phyloP scores from a whole-genome alignment of 768 basidiomycete genomes.

The Termitomyces sp. region DNA sequence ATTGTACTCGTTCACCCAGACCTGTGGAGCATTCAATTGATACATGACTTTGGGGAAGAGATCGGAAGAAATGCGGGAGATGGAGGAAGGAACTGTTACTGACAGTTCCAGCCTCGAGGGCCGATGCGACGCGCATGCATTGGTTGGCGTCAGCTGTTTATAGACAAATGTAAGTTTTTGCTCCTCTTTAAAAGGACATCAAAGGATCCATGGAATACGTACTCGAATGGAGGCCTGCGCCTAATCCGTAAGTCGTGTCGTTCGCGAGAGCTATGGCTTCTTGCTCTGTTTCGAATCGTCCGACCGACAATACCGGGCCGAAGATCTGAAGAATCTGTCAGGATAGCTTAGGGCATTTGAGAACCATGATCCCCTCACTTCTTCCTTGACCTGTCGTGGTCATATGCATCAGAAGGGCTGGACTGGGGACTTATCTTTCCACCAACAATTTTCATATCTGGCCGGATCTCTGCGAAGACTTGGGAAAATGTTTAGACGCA shows the following conservation, averaged over 20 bases:
- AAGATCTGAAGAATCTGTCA: slow-evolving; percentile 60
- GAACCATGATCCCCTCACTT: slow-evolving; percentile 34
- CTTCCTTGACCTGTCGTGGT: slow-evolving; percentile 57
- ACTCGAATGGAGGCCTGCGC: slow-evolving; percentile 89
- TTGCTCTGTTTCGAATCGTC: slow-evolving; percentile 80
- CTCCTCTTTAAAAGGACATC: not conserved
- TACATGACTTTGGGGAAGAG: not conserved
- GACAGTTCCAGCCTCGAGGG: slow-evolving; percentile 86
- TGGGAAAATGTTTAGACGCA: not conserved
- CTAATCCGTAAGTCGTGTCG: slow-evolving; percentile 85
- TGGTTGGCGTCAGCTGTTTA: slow-evolving; percentile 69
- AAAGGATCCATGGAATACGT: slow-evolving; percentile 19
- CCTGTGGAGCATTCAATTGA: slow-evolving; percentile 30
- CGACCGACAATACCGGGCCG: slow-evolving; percentile 86
- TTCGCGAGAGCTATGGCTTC: slow-evolving; percentile 85
- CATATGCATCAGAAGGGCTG: not conserved
- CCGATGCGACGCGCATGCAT: slow-evolving; percentile 83
- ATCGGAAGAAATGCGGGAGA: not conserved
- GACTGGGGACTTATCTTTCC: not conserved
- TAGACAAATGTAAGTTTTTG: slow-evolving; percentile 8
- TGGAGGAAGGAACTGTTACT: slow-evolving; percentile 18
- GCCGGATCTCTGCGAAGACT: slow-evolving; percentile 81
- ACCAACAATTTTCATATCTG: slow-evolving; percentile 83
- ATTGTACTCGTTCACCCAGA: slow-evolving; percentile 93
- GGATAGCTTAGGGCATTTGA: not conserved